Evolutionary conservation across 1,139 yeast species (phyloP), one percentile per base, ranked within the genome.

Genomic region (Blastobotrys buckinghamii): DNA sequence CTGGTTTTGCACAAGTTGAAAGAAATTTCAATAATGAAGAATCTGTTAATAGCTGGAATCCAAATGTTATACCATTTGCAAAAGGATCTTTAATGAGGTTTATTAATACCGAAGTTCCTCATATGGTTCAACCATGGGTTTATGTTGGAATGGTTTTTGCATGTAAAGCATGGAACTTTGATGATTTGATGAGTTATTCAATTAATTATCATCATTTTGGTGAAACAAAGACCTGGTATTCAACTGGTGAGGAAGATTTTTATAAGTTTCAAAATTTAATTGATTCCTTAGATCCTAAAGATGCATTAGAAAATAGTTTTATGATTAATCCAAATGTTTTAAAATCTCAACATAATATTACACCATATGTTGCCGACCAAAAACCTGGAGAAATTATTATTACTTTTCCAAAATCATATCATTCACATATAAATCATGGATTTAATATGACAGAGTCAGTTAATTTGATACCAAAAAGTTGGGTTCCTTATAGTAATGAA

Each of bases 371-470:
- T 50, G 85, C 86, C 1, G 81, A 87, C 55, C 97, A 89, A 62
- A 69, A 77, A 10, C 84, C 94, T 0, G 88, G 88, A 47, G 95
- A 87, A 59, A 80, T 85, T 56, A 80, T 87, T 47, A 76, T 87
- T 1, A 83, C 94, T 0, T 84, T 81, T 59, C 95, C 95, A 0
- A 81, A 77, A 60, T 88, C 94, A 0, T 84, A 83, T 60, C 88
- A 82, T 62, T 80, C 90, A 0, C 90, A 92, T 1, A 82, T 85
- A 67, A 85, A 85, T 59, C 84, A 81, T 54, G 95, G 94, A 1
- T 86, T 81, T 61, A 84, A 84, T 61, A 66, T 86, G 54, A 86
- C 86, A 39, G 95, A 86, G 57, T 82, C 88, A 1, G 94, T 86
- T 5, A 84, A 84, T 59, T 82, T 84, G 64, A 84, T 92, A 2